Evolutionary conservation across 345 rosid genomes (phyloP).

Genomic region (Ceriops tagal): DNA sequence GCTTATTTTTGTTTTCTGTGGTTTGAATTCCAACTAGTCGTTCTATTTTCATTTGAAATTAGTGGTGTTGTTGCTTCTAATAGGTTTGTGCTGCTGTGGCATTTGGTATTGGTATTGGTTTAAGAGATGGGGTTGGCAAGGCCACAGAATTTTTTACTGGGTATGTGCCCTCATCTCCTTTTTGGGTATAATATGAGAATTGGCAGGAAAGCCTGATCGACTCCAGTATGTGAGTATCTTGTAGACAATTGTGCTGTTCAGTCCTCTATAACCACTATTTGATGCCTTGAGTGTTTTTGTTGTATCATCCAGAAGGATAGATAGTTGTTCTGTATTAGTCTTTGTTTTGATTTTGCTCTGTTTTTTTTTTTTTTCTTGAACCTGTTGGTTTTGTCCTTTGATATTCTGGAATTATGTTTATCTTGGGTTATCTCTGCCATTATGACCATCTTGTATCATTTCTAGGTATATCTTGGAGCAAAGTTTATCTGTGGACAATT

Average conservation of each 20-base stretch:
- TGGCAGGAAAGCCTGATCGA: no score
- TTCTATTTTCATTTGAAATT: constrained; percentile 16
- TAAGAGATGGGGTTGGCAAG: constrained; percentile 71
- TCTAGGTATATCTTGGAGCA: constrained; percentile 94
- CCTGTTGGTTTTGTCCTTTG: no score
- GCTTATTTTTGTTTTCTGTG: constrained; percentile 6
- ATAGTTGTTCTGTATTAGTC: no score
- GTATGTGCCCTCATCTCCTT: constrained; percentile 25
- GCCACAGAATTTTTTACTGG: constrained; percentile 94
- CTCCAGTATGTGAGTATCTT: neutral
- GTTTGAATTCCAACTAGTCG: constrained; percentile 3
- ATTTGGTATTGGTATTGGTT: constrained; percentile 75
- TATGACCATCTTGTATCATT: constrained; percentile 17
- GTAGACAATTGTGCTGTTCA: no score
- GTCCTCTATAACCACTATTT: no score
- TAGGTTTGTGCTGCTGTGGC: constrained; percentile 75
- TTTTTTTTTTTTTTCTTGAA: no score
- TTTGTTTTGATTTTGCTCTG: no score
- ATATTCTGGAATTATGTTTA: neutral
- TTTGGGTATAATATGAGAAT: neutral
- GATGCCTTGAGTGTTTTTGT: no score
- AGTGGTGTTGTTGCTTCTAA: constrained; percentile 16
- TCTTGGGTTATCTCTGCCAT: constrained; percentile 1
- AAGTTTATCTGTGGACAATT: constrained; percentile 94
- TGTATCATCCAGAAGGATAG: no score